Percentiles rank a stretch among this genome's conserved stretches.
Conservation (phyloP, 306 rosid species). For the Arachis hypogaea region DNA sequence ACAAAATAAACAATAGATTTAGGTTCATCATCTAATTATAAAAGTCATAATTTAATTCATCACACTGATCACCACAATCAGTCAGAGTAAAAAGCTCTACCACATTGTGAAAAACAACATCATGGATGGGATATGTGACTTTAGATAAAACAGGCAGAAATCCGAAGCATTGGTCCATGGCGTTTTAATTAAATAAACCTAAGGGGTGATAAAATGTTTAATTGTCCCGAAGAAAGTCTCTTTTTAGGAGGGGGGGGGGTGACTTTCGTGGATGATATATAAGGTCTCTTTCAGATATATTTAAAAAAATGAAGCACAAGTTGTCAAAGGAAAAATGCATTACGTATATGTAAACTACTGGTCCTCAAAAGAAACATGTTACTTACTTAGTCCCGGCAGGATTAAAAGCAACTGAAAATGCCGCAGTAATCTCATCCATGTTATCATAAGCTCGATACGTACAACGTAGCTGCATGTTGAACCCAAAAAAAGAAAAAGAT, state of each 20-base stretch:
- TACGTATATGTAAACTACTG: conserved; percentile 14
- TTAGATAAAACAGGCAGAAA: conserved; percentile 23
- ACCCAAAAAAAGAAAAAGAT: background rate
- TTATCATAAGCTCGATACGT: conserved; percentile 97
- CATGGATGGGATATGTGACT: conserved; percentile 24
- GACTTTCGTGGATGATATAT: too few relatives aligned
- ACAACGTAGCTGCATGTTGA: conserved; percentile 81
- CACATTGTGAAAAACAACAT: conserved; percentile 26
- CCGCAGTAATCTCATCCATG: conserved; percentile 92
- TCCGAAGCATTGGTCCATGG: conserved; percentile 8
- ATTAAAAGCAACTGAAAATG: conserved; percentile 90
- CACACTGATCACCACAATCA: conserved; percentile 11
- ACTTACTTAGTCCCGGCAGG: conserved; percentile 88
- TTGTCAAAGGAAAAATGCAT: conserved; percentile 22
- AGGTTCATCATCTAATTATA: conserved; percentile 22
- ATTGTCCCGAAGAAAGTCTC: conserved; percentile 1
- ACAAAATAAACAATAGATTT: conserved; percentile 33
- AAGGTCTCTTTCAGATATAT: too few relatives aligned
- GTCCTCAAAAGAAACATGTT: conserved; percentile 24
- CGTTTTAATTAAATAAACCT: conserved; percentile 14
- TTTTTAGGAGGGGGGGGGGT: background rate
- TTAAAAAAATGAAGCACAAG: conserved; percentile 4
- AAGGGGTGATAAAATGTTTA: conserved; percentile 14
- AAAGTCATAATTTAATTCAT: conserved; percentile 6
- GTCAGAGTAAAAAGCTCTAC: conserved; percentile 4